These are phyloP conservation scores for Lachnum nothofagi DNA, from an alignment of 2,329 filamentous ascomycete species.

Conservation along the genomic window DNA sequence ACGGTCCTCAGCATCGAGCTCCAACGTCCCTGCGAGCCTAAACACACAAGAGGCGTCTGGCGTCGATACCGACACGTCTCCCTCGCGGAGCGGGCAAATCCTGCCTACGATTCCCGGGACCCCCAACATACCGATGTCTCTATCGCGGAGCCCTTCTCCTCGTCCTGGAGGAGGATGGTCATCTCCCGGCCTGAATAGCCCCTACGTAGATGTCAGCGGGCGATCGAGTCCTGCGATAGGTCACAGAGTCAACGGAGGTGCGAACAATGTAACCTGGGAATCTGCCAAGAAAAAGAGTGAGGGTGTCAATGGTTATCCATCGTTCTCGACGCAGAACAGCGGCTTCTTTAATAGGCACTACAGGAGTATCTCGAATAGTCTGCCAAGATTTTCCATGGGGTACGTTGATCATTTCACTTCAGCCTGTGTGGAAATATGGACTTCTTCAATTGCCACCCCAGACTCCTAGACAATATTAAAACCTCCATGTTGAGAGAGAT, in stretches of 20 bases:
- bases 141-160: conserved; percentile 84
- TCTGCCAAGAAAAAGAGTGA: conserved; percentile 73
- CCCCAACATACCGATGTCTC: conserved; percentile 63
- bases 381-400: conserved; percentile 64
- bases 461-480: no score
- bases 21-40: conserved; percentile 22
- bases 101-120: conserved; percentile 40
- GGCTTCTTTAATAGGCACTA: conserved; percentile 85
- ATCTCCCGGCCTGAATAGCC: conserved; percentile 71
- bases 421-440: conserved; percentile 35
- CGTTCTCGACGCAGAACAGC: conserved; percentile 74
- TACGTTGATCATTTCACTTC: conserved; percentile 3
- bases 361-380: conserved; percentile 70
- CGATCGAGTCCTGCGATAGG: conserved; percentile 56
- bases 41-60: conserved; percentile 20
- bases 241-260: conserved; percentile 43
- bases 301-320: conserved; percentile 68
- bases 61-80: conserved; percentile 13
- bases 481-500: conserved; percentile 24
- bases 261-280: conserved; percentile 69
- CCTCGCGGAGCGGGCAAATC: conserved; percentile 15
- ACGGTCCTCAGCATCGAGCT: conserved; percentile 33
- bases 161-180: conserved; percentile 82
- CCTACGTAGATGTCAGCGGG: conserved; percentile 53
- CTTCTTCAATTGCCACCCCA: conserved; percentile 24